These are phyloP conservation scores for Didymella arachidicola DNA, from an alignment of 2,329 filamentous ascomycete species.

Conservation along the genomic window DNA sequence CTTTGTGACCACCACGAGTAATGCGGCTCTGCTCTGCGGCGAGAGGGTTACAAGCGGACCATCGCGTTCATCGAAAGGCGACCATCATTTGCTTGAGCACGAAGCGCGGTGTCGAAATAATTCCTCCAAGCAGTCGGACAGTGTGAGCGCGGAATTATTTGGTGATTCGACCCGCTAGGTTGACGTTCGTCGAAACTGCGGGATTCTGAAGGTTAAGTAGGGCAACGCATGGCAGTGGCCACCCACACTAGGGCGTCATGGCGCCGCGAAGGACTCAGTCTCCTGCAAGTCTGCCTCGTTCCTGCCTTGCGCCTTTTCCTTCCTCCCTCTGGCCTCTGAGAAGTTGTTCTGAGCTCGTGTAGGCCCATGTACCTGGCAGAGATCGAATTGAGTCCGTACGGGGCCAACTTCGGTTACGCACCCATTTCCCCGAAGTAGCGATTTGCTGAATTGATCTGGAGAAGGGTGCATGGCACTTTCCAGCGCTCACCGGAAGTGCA, in stretches of 20 bases:
- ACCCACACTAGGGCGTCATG: constrained; percentile 19
- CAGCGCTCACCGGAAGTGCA: constrained; percentile 33
- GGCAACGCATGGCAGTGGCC: constrained; percentile 18
- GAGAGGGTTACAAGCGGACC: constrained; percentile 29
- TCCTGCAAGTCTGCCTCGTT: constrained; percentile 26
- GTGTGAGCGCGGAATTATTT: neutral
- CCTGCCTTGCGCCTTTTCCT: constrained; percentile 26
- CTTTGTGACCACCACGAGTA: neutral
- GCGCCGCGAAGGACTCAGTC: constrained; percentile 21
- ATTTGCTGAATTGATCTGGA: constrained; percentile 12
- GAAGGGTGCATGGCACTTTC: constrained; percentile 5
- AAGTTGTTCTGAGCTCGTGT: constrained; percentile 21
- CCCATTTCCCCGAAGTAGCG: constrained; percentile 13
- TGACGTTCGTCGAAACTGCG: constrained; percentile 14
- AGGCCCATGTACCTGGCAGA: constrained; percentile 21
- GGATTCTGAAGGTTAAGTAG: constrained; percentile 35
- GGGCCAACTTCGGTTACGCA: constrained; percentile 12
- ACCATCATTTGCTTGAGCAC: constrained; percentile 3
- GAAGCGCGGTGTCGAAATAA: neutral
- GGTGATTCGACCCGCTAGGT: neutral
- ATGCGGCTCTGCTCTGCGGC: constrained; percentile 33
- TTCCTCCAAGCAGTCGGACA: neutral
- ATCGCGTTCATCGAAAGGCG: constrained; percentile 12
- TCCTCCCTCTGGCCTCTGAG: neutral
- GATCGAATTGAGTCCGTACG: constrained; percentile 16